Conservation (phyloP, 306 rosid genomes). For the Echinosophora koreensis region DNA sequence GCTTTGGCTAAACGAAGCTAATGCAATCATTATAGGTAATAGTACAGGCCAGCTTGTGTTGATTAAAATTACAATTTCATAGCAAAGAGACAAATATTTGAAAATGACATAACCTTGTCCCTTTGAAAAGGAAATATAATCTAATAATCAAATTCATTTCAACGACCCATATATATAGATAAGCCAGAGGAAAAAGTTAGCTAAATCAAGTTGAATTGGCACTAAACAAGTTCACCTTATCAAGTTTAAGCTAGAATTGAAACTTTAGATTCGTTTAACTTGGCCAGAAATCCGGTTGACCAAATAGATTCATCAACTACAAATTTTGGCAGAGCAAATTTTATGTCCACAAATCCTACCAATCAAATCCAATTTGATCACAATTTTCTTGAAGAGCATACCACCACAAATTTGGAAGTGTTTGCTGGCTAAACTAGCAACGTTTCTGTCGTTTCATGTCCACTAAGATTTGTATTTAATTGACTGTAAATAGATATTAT, state of each 20-base stretch:
- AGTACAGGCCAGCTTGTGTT: constrained; percentile 38
- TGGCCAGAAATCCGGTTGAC: not conserved
- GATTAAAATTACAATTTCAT: constrained; percentile 5
- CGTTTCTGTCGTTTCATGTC: too few species aligned
- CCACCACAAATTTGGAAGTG: not conserved
- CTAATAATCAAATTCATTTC: not conserved
- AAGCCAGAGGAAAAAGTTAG: constrained; percentile 1
- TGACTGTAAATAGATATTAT: too few species aligned
- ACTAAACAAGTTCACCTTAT: not conserved
- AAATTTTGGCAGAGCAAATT: too few species aligned
- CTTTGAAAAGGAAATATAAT: constrained; percentile 16
- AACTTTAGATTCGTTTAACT: not conserved
- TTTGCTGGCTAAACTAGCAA: too few species aligned
- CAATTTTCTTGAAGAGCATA: not conserved
- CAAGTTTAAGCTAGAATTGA: not conserved
- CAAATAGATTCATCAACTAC: too few species aligned
- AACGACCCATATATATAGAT: not conserved
- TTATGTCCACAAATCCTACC: constrained; percentile 29
- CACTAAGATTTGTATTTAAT: too few species aligned
- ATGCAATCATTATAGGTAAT: constrained; percentile 21
- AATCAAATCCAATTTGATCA: constrained; percentile 35
- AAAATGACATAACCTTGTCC: constrained; percentile 41
- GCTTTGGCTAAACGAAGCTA: not conserved
- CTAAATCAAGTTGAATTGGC: constrained; percentile 14
- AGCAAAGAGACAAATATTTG: constrained; percentile 46